Base-by-base conservation (phyloP, 2,329 filamentous ascomycete species). In the Paecilomyces sp. region DNA sequence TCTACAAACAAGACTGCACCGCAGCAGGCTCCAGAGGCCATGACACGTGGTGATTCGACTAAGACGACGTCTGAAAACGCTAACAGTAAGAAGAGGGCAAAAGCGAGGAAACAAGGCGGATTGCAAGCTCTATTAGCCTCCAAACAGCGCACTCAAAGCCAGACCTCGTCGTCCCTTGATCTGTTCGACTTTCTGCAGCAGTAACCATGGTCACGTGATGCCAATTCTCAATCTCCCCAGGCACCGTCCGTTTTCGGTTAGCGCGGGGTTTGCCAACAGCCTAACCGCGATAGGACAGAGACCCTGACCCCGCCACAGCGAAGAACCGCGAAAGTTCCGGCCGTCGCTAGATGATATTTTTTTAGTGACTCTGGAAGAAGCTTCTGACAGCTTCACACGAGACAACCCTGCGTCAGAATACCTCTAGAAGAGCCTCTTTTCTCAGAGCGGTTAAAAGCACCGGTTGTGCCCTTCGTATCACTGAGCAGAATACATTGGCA, bases 81-180 rank as follows among this genome's bases (percentile, higher is more conserved):
- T 13, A 82, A 68, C 71, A 84, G 81, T 72, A 84, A 83, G 69
- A 82, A 83, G 65, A 74, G 82, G 64, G 80, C 81, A 25, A 84
- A 83, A 65, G 74, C 80, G 58, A 73, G 83, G 28, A 85, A 83
- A 63, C 76, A 80, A 58, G 79, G 80, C 30, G 81, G 81, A 3
- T 68, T 85, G 11, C 80, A 83, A 65, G 81, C 82, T 36, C 72
- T 83, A 59, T 72, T 85, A n/a, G 78, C 79, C 4, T 79, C 65
- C 57, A 79, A 69, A 64, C 69, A 74, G 58, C 68, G 69, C 55
- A 63, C 66, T 2, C 70, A 73, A 61, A 57, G 62, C 1, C 67
- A 65, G 8, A 58, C 65, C 13, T 57, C 51, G 67, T 71, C 66
- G 28, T 77, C 73, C 12, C 72, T 83, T 4, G 80, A 82, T 67